Conservation (phyloP, 169 alveolate genomes). For the Plasmodium berghei region DNA sequence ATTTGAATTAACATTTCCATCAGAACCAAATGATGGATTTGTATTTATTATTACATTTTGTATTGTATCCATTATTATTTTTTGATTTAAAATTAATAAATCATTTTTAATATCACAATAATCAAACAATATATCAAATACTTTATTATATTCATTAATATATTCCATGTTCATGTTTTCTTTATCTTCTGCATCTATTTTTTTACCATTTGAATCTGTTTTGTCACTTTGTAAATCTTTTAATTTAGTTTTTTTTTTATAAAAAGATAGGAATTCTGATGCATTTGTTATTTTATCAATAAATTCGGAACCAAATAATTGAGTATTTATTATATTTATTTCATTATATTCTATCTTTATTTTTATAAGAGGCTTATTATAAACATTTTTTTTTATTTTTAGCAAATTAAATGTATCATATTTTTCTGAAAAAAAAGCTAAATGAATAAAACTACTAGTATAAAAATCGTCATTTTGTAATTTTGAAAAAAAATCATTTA, state of each 20-base stretch:
- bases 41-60: conserved; percentile 35
- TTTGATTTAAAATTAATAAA: conserved; percentile 20
- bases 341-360: conserved; percentile 77
- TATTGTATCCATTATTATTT: conserved; percentile 47
- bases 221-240: not conserved
- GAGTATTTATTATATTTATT: conserved; percentile 82
- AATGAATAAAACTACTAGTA: conserved; percentile 39
- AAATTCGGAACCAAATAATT: conserved; percentile 83
- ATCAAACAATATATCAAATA: conserved; percentile 65
- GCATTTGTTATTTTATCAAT: conserved; percentile 85
- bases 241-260: conserved; percentile 48
- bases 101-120: conserved; percentile 38
- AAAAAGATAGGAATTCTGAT: conserved; percentile 83
- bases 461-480: conserved; percentile 53
- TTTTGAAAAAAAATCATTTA: conserved; percentile 14
- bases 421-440: conserved; percentile 12
- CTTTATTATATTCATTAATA: conserved; percentile 65
- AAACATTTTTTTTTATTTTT: conserved; percentile 45
- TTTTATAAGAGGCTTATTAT: conserved; percentile 67
- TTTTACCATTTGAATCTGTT: not conserved
- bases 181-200: conserved; percentile 10
- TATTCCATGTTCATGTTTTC: conserved; percentile 28
- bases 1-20: conserved; percentile 23
- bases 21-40: conserved; percentile 57
- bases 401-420: conserved; percentile 50